Evolutionary conservation across 345 rosid species (phyloP), one percentile per base, ranked within the genome.

Genomic region (Pseudoturritis turrita): DNA sequence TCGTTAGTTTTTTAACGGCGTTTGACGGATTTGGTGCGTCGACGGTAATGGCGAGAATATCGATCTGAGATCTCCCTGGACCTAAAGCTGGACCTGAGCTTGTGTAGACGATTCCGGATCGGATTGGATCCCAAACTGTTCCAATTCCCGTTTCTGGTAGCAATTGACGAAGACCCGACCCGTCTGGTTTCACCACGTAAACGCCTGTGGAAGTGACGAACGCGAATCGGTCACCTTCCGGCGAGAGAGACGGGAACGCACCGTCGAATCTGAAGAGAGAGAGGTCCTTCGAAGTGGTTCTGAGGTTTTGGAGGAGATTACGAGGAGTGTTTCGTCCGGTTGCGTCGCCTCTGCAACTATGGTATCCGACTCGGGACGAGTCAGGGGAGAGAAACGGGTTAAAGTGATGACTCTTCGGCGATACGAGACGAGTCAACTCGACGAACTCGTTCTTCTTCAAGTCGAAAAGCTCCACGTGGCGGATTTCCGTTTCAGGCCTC

Each of bases 311-410:
- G 1, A 93, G 89, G 35, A 88, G 72, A 70, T 87, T 62, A 21
- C 60, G 87, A 70, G 87, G 76, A 64, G 68, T 76, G 12, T 62
- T 70, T 18, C 75, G 70, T 51, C 79, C 81, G 1, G 80, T 82
- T 6, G 54, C 7, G 3, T 75, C 79, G 37, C 90, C 96, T 58
- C 92, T 80, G 39, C 98, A 93, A 65, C 76, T 83, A 78, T 93
- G 98, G 83, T 90, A 93, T 50, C 98, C 97, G 53, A 93, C 83
- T 14, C 83, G 89, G 60, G 73, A 12, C 2, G 92, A 84, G 83
- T 89, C 98, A 1, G 92, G 88, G 9, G 98, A 90, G 29, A 93
- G 80, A 43, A 90, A 90, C 59, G 98, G 98, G 82, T 90, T 90
- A 4, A 88, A 79, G 56, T 93, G 96, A 63, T 90, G 98, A 56